Conservation (phyloP, 2,329 filamentous ascomycete species). For the Stachybotrys chlorohalonatus region DNA sequence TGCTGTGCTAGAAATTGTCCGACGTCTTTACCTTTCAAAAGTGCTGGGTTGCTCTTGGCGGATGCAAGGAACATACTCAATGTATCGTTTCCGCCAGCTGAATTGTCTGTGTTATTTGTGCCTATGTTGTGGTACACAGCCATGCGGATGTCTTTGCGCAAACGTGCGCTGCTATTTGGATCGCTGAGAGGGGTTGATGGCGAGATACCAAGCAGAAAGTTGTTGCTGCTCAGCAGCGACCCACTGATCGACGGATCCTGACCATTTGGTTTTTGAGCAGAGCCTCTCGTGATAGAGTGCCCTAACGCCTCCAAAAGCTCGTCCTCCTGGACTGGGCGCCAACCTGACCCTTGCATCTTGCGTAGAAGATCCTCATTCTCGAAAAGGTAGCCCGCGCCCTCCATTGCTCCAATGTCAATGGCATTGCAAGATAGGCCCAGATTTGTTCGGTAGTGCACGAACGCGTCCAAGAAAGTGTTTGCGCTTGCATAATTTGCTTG, state of each 20-base stretch:
- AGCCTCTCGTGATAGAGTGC: background rate
- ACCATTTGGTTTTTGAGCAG: background rate
- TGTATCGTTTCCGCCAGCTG: background rate
- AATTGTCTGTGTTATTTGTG: background rate
- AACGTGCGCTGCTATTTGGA: slow-evolving; percentile 7
- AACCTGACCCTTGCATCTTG: slow-evolving; percentile 3
- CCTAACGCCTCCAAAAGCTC: slow-evolving; percentile 6
- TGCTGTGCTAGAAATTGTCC: slow-evolving; percentile 2
- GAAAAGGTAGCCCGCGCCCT: slow-evolving; percentile 26
- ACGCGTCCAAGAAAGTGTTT: slow-evolving; percentile 30
- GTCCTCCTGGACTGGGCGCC: slow-evolving; percentile 4
- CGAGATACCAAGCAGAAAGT: slow-evolving; percentile 8
- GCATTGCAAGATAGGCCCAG: slow-evolving; percentile 24
- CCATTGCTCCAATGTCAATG: slow-evolving; percentile 28
- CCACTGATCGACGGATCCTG: background rate
- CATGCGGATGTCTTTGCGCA: slow-evolving; percentile 13
- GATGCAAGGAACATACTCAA: background rate
- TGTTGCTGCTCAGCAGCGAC: background rate
- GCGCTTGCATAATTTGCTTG: slow-evolving; percentile 28
- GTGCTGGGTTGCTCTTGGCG: background rate
- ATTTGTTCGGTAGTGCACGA: slow-evolving; percentile 24
- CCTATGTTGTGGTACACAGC: slow-evolving; percentile 7
- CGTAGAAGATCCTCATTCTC: slow-evolving; percentile 6
- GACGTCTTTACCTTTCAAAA: background rate
- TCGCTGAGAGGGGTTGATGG: slow-evolving; percentile 1